Base-by-base conservation (phyloP, 129 eudicot genomes). In the Rutidosis leptorrhynchoides region DNA sequence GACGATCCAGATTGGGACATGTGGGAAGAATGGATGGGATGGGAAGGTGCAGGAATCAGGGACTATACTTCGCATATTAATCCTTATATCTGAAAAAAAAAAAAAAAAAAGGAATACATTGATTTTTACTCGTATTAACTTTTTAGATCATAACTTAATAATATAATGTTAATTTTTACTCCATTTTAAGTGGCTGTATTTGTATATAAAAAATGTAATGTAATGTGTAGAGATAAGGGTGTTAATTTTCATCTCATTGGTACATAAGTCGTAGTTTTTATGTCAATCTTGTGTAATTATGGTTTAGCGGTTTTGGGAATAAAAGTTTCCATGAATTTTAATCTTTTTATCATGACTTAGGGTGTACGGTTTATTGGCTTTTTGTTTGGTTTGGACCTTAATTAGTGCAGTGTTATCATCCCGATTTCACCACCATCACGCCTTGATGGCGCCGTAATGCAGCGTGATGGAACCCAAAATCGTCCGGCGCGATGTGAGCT, bases 21-120 rank as follows among this genome's bases (percentile, higher is more conserved):
- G 78, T 87, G 90, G 97, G 96, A 87, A 49, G 94, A 87, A 49
- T 85, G 94, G 90, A 85, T 83, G 96, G 98, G 96, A n/a, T 90
- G 95, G 97, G 97, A 90, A 82, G 97, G 97, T 9, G 95, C 95
- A 0, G 89, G 92, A n/a, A 87, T 84, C 49, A 74, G 88, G 10
- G 94, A 85, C 40, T 90, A 87, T 54, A 32, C 96, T 0, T 84
- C 97, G 30, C 89, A 84, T 28, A 75, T 87, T 33, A 90, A 90
- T 54, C 97, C 95, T 1, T 90, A 84, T 69, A 87, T 85, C 24
- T 90, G 61, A 88, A 40, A 40, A 9, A 4, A 40, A 16, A 37
- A 9, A 19, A 7, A 12, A 46, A n/a, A n/a, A n/a, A n/a, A n/a
- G n/a, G n/a, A 69, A 78, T 65, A 67, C 69, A 48, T 35, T 30